These are phyloP conservation scores for Theobroma cacao DNA, from an alignment of 345 rosid genomes.

Conservation along the genomic window DNA sequence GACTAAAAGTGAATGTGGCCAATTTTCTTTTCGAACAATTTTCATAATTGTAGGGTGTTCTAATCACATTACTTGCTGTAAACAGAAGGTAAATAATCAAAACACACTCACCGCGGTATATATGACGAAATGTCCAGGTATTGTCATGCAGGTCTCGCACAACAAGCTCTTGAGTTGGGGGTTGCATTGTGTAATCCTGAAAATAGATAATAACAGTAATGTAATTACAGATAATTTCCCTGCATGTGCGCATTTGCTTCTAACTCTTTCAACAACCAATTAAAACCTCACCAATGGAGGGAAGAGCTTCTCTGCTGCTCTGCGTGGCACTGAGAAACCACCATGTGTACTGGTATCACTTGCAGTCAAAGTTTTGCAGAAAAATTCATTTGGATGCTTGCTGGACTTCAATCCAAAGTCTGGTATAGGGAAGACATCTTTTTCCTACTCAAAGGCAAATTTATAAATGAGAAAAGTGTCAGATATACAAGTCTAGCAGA, in stretches of 20 bases:
- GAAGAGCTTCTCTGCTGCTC: conserved; percentile 99
- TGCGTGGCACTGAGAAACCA: conserved; percentile 97
- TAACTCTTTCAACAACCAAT: not conserved
- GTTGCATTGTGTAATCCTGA: conserved; percentile 93
- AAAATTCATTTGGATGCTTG: conserved; percentile 91
- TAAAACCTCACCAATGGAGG: conserved; percentile 68
- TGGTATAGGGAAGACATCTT: conserved; percentile 81
- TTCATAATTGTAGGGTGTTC: not conserved
- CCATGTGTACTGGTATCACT: conserved; percentile 99
- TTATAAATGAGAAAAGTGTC: not conserved
- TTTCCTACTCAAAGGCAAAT: conserved; percentile 51
- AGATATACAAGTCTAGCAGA: not conserved
- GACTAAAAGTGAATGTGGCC: too few relatives aligned
- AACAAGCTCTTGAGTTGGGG: conserved; percentile 95
- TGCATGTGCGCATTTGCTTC: not conserved
- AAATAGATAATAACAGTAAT: not conserved
- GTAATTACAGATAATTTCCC: not conserved
- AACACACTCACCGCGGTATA: conserved; percentile 70
- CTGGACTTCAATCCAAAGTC: conserved; percentile 79
- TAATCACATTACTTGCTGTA: not conserved
- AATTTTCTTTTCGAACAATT: not conserved
- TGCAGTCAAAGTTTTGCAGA: conserved; percentile 95
- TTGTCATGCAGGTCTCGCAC: conserved; percentile 91
- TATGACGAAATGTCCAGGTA: conserved; percentile 97
- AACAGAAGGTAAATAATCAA: not conserved